phyloP scores from a whole-genome alignment of 192 early-diverging fungal species.

The Phycomyces nitens region DNA sequence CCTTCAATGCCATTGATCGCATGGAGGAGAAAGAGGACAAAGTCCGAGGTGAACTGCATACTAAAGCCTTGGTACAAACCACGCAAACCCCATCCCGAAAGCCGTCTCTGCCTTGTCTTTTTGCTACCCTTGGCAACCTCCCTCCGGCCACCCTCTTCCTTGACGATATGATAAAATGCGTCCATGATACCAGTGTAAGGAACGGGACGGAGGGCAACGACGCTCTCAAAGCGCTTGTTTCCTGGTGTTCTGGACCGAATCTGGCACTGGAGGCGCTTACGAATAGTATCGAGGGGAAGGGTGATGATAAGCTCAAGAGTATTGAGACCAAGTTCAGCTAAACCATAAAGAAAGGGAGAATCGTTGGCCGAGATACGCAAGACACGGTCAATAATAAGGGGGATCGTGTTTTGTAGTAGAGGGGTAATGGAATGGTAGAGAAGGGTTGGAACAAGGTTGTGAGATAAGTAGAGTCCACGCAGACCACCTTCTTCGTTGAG shows the following conservation, averaged over 20 bases:
- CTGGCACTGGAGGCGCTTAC: constrained; percentile 84
- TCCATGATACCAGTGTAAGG: constrained; percentile 75
- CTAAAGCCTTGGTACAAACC: constrained; percentile 69
- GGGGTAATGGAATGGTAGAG: constrained; percentile 76
- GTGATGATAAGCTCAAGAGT: constrained; percentile 71
- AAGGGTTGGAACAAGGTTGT: constrained; percentile 74
- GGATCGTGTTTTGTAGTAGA: constrained; percentile 61
- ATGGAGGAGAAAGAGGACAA: constrained; percentile 57
- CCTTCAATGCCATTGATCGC: constrained; percentile 54
- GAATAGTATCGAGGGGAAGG: constrained; percentile 82
- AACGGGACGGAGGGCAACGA: constrained; percentile 61
- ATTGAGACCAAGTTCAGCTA: constrained; percentile 63
- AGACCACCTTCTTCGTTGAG: constrained; percentile 75
- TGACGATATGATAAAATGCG: constrained; percentile 61
- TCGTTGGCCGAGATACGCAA: constrained; percentile 55
- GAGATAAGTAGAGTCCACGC: constrained; percentile 62
- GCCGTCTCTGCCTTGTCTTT: background rate
- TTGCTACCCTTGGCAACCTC: constrained; percentile 20
- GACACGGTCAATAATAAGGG: constrained; percentile 64
- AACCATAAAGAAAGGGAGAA: constrained; percentile 57
- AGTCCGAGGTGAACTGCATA: constrained; percentile 58
- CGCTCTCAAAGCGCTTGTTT: constrained; percentile 60
- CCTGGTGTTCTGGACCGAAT: constrained; percentile 50
- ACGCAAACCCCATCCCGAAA: constrained; percentile 55
- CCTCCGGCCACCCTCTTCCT: constrained; percentile 66